phyloP scores from a whole-genome alignment of 2,329 filamentous ascomycete species.

The Elsinoe perseae region DNA sequence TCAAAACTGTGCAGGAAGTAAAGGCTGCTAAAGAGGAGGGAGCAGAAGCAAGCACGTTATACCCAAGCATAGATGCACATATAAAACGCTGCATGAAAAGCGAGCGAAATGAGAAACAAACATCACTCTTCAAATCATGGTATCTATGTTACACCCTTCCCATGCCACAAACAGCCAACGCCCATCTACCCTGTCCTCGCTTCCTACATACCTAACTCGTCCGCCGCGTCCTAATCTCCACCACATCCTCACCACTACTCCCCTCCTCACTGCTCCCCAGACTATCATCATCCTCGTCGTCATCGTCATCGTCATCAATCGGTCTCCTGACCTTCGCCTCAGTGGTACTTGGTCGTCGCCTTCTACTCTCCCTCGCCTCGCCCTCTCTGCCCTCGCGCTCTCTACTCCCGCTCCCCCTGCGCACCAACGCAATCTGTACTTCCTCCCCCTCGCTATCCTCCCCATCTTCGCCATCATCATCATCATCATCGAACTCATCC shows the following conservation, averaged over 20 bases:
- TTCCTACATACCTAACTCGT: constrained; percentile 21
- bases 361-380: constrained; percentile 25
- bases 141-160: constrained; percentile 5
- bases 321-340: constrained; percentile 29
- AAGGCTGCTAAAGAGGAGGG: not conserved
- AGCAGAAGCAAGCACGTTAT: not conserved
- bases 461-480: constrained; percentile 19
- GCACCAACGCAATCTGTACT: constrained; percentile 6
- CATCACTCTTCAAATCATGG: not conserved
- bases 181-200: not conserved
- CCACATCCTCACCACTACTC: constrained; percentile 14
- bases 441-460: constrained; percentile 47
- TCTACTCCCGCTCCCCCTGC: constrained; percentile 6
- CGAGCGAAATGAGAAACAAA: not conserved
- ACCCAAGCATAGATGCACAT: constrained; percentile 1
- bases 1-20: no score
- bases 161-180: not conserved
- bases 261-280: constrained; percentile 21
- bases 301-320: constrained; percentile 28
- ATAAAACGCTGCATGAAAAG: not conserved
- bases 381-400: constrained; percentile 28
- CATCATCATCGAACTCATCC: constrained; percentile 20
- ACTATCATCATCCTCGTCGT: constrained; percentile 21
- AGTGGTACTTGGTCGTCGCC: constrained; percentile 28
- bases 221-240: constrained; percentile 29